A percentile compares a stretch with the other conserved stretches of the same genome.
Evolutionary conservation across 495 filamentous ascomycete species (phyloP).

Genomic region (Lineolata rhizophorae): DNA sequence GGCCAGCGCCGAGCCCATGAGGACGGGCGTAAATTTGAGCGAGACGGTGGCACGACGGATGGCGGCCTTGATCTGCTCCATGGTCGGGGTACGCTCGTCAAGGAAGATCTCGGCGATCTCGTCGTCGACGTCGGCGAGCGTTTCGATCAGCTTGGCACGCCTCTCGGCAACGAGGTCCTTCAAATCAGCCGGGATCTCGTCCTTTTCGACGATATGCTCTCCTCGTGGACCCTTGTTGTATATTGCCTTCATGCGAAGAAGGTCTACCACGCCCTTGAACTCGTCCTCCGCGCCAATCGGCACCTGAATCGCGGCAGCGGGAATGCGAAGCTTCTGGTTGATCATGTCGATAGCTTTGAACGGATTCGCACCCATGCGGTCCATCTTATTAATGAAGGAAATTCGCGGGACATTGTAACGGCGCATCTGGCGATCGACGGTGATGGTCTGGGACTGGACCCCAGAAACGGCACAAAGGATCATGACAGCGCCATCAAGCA

Average conservation of each 20-base stretch:
- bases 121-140: conserved; percentile 91
- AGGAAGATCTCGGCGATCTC: conserved; percentile 95
- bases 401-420: conserved; percentile 91
- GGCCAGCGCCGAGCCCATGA: conserved; percentile 89
- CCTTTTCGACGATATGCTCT: conserved; percentile 44
- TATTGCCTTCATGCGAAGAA: conserved; percentile 79
- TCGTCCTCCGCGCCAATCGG: conserved; percentile 86
- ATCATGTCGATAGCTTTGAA: conserved; percentile 97
- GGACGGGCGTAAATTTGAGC: conserved; percentile 82
- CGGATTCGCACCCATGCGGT: conserved; percentile 94
- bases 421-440: conserved; percentile 96
- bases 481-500: conserved; percentile 95
- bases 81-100: conserved; percentile 56
- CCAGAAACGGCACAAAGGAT: conserved; percentile 95
- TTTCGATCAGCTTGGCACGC: conserved; percentile 71
- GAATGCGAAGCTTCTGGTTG: conserved; percentile 79
- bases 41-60: conserved; percentile 74
- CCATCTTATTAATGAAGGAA: conserved; percentile 99
- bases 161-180: conserved; percentile 55
- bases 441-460: conserved; percentile 95
- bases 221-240: conserved; percentile 75
- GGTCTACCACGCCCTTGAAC: conserved; percentile 85
- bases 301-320: conserved; percentile 84
- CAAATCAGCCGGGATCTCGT: conserved; percentile 61
- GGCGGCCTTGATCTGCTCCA: conserved; percentile 66